Percentiles rank a stretch among this genome's conserved stretches.
phyloP scores from a whole-genome alignment of 179 eudicot genomes.

The Beta lomatogona region DNA sequence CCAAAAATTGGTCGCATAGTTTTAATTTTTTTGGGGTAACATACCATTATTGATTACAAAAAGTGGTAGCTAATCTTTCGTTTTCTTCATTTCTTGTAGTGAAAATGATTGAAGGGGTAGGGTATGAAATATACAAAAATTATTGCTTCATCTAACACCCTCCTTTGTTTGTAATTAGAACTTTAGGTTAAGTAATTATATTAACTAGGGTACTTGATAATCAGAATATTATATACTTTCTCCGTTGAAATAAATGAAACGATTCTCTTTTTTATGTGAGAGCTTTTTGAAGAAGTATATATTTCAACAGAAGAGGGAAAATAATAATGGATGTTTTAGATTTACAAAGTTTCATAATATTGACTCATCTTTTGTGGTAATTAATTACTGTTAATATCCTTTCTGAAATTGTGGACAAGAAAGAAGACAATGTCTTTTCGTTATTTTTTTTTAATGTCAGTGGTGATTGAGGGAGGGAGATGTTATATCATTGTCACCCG shows the following conservation, averaged over 20 bases:
- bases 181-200: neutral
- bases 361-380: too few relatives aligned
- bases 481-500: slow-evolving; percentile 12
- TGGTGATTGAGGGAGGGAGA: neutral
- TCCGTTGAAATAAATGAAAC: too few relatives aligned
- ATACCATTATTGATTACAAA: neutral
- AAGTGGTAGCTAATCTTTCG: neutral
- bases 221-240: neutral
- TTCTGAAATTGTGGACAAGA: slow-evolving; percentile 15
- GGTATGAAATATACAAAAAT: neutral
- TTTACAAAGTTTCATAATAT: neutral
- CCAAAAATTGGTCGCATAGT: too few relatives aligned
- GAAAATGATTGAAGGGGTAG: neutral
- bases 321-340: neutral
- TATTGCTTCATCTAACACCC: neutral
- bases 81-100: neutral
- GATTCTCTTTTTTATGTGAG: too few relatives aligned
- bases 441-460: neutral
- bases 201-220: neutral
- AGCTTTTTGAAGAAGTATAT: neutral
- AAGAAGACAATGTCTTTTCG: slow-evolving; percentile 15
- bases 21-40: too few relatives aligned
- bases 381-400: neutral
- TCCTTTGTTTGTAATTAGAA: neutral
- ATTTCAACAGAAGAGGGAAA: neutral